These are phyloP conservation scores for Silene conica DNA, from an alignment of 148 eudicot genomes.

Conservation along the genomic window DNA sequence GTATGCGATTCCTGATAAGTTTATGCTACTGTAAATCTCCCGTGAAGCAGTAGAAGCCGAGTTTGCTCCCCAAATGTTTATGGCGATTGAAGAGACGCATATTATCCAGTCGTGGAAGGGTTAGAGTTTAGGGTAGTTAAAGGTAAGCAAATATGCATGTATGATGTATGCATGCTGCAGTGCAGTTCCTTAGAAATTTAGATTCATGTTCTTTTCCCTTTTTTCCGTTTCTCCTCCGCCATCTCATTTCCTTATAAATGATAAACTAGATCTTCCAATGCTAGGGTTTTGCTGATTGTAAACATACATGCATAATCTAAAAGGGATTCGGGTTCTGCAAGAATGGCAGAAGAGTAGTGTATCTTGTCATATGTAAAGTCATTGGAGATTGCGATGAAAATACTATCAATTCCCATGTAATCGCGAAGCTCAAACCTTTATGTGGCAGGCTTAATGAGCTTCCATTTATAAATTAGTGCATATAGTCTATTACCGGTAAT, in stretches of 20 bases:
- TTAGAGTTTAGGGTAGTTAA: slow-evolving; percentile 28
- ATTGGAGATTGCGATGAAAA: slow-evolving; percentile 1
- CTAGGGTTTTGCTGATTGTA: slow-evolving; percentile 21
- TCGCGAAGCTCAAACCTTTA: background rate
- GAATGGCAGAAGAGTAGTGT: slow-evolving; percentile 1
- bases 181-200: slow-evolving; percentile 2
- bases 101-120: slow-evolving; percentile 24
- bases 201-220: background rate
- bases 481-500: background rate
- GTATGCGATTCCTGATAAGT: slow-evolving; percentile 22
- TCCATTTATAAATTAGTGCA: background rate
- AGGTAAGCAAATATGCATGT: slow-evolving; percentile 27
- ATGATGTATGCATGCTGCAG: slow-evolving; percentile 17
- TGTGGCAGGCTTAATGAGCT: background rate
- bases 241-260: background rate
- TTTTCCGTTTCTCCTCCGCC: background rate
- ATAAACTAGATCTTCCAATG: slow-evolving; percentile 15
- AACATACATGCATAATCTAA: background rate
- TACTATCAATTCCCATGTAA: background rate
- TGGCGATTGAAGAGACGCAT: slow-evolving; percentile 9
- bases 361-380: slow-evolving; percentile 15
- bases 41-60: slow-evolving; percentile 29
- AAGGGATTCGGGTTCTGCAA: slow-evolving; percentile 7
- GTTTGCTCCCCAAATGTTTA: slow-evolving; percentile 22
- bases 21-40: slow-evolving; percentile 30